Conservation (phyloP, 441 rosid genomes). For the Biscutella laevigata region DNA sequence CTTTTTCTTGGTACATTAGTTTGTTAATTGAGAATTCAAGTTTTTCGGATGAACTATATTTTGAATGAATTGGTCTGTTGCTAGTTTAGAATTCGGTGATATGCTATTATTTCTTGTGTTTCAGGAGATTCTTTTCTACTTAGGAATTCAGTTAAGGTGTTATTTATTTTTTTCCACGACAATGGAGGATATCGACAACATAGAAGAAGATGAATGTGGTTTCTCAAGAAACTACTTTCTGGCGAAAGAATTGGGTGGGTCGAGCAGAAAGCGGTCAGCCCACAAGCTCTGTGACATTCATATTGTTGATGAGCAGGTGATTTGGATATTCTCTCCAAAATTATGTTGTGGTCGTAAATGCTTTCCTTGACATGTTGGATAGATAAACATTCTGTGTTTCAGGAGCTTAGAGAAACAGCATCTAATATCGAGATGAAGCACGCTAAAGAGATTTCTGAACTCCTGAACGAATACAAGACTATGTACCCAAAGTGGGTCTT, state of each 20-base stretch:
- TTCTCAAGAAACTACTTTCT: conserved; percentile 87
- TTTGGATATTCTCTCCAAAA: not conserved
- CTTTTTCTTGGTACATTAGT: not conserved
- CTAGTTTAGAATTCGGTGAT: not conserved
- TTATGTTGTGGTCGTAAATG: not conserved
- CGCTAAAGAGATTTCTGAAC: conserved; percentile 43
- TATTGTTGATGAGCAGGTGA: conserved; percentile 74
- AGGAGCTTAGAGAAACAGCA: conserved; percentile 66
- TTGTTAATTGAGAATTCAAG: not conserved
- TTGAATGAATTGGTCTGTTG: too few species aligned
- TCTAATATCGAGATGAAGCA: conserved; percentile 56
- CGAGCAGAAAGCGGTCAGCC: conserved; percentile 54
- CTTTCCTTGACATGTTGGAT: not conserved
- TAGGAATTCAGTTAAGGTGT: not conserved
- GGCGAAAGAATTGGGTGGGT: conserved; percentile 59
- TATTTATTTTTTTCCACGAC: not conserved
- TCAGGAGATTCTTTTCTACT: not conserved
- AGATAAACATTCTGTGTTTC: conserved; percentile 1
- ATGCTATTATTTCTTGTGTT: not conserved
- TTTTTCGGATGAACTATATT: not conserved
- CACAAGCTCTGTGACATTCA: conserved; percentile 63
- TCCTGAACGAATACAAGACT: conserved; percentile 51
- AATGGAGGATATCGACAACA: conserved; percentile 38
- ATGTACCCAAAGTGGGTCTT: conserved; percentile 65
- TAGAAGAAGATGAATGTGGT: conserved; percentile 60